Evolutionary conservation across 106 monocot genomes (phyloP).

Genomic region (Dendrobium officinale): DNA sequence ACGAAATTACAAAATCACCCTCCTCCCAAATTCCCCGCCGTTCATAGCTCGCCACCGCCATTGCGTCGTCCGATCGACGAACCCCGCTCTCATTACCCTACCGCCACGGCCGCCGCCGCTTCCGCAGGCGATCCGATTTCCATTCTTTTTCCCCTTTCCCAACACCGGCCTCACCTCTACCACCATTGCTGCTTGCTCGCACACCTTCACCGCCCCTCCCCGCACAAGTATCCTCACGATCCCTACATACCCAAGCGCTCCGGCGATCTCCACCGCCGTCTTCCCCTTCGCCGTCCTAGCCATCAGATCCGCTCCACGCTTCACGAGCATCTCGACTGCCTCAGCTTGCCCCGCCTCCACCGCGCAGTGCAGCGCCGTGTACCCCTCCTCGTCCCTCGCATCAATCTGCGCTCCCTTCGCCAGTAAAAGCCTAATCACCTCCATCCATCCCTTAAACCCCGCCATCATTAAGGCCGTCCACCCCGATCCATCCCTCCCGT

Average conservation of each 20-base stretch:
- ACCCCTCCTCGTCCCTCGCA: constrained; percentile 39
- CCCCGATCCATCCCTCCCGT: constrained; percentile 40
- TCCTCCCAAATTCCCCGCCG: neutral
- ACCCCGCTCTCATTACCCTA: no score
- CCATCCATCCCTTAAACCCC: constrained; percentile 42
- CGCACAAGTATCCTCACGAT: constrained; percentile 22
- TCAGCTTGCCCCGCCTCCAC: constrained; percentile 38
- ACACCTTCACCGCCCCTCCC: constrained; percentile 8
- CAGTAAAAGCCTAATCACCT: constrained; percentile 23
- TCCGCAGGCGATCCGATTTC: neutral
- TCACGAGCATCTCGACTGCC: constrained; percentile 38
- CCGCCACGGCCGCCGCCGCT: constrained; percentile 2
- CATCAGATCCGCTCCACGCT: constrained; percentile 27
- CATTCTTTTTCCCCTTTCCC: constrained; percentile 7
- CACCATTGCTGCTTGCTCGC: neutral
- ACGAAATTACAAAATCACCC: neutral
- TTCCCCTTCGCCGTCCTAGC: constrained; percentile 29
- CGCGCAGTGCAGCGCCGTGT: constrained; percentile 55
- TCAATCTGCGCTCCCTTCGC: constrained; percentile 34
- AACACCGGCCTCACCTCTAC: neutral
- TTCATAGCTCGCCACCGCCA: neutral
- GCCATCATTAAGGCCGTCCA: constrained; percentile 60
- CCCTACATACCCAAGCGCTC: constrained; percentile 23
- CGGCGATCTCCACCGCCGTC: constrained; percentile 32
- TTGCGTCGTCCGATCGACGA: no score